Evolutionary conservation across 345 rosid species (phyloP).

Genomic region (Euclidium syriacum): DNA sequence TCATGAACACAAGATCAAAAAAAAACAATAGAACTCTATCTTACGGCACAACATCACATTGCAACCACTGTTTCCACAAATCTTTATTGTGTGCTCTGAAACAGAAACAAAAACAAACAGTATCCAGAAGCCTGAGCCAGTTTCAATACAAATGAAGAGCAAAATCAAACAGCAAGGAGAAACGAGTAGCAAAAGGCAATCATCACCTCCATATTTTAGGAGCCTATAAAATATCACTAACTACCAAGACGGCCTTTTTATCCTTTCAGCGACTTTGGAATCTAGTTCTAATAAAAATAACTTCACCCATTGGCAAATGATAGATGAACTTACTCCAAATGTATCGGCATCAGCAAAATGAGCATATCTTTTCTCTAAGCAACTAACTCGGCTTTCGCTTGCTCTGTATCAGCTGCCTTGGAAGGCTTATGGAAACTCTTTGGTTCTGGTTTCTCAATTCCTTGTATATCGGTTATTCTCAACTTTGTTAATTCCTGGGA

Average conservation of each 20-base stretch:
- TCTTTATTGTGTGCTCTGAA: constrained; percentile 12
- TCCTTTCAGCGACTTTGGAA: not conserved
- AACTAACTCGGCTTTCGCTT: constrained; percentile 49
- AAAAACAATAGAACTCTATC: not conserved
- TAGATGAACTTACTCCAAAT: constrained; percentile 2
- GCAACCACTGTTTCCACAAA: constrained; percentile 1
- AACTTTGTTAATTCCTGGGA: constrained; percentile 90
- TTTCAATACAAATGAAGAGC: constrained; percentile 15
- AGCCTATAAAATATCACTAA: constrained; percentile 2
- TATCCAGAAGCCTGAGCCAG: constrained; percentile 1
- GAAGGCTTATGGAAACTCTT: constrained; percentile 29
- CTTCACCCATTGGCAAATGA: not conserved
- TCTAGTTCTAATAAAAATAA: not conserved
- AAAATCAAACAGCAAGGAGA: not conserved
- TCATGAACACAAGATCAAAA: not conserved
- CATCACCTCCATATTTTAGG: constrained; percentile 10
- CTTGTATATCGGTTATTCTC: constrained; percentile 90
- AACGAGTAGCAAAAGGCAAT: not conserved
- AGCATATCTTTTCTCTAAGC: constrained; percentile 35
- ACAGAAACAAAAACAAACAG: not conserved
- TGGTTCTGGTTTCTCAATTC: constrained; percentile 65
- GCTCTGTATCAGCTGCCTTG: constrained; percentile 36
- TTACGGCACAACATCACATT: not conserved
- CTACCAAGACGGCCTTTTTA: constrained; percentile 4
- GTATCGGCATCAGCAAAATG: not conserved